phyloP scores from a whole-genome alignment of 1,284 basidiomycete species.

The Cryptococcus sp. region DNA sequence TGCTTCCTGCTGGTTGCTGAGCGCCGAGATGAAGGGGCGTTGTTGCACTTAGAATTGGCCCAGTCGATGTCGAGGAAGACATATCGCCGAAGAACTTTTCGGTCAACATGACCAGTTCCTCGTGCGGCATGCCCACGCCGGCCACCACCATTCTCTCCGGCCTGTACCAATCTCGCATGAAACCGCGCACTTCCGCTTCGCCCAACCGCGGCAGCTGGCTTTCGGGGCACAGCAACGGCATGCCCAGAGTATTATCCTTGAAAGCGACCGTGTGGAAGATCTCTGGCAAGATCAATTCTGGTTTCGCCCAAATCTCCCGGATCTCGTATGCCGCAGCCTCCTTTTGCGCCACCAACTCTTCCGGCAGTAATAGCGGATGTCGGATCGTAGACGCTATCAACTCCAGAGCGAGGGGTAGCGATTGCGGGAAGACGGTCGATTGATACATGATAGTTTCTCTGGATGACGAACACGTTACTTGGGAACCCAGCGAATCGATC shows the following conservation, averaged over 20 bases:
- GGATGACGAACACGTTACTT: slow-evolving; percentile 88
- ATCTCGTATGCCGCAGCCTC: slow-evolving; percentile 93
- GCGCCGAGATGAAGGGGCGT: slow-evolving; percentile 54
- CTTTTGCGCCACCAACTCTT: slow-evolving; percentile 80
- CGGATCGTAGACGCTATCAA: slow-evolving; percentile 90
- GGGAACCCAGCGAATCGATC: slow-evolving; percentile 85
- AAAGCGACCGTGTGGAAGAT: slow-evolving; percentile 86
- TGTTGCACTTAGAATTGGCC: slow-evolving; percentile 16
- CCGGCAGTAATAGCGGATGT: slow-evolving; percentile 71
- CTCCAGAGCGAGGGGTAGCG: slow-evolving; percentile 77
- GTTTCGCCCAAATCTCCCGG: slow-evolving; percentile 82
- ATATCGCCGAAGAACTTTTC: slow-evolving; percentile 82
- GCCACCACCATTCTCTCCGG: slow-evolving; percentile 94
- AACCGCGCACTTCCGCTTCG: slow-evolving; percentile 65
- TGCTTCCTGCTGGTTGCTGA: slow-evolving; percentile 45
- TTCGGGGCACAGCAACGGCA: slow-evolving; percentile 84
- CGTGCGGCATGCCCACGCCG: slow-evolving; percentile 87
- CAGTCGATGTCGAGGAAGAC: slow-evolving; percentile 50
- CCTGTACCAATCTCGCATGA: slow-evolving; percentile 80
- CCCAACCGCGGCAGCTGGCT: slow-evolving; percentile 75
- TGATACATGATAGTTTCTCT: slow-evolving; percentile 98
- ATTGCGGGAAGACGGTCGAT: slow-evolving; percentile 87
- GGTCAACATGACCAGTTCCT: slow-evolving; percentile 79
- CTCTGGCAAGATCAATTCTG: slow-evolving; percentile 95
- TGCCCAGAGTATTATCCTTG: slow-evolving; percentile 75